Evolutionary conservation across 208 protist species (phyloP), one percentile per base, ranked within the genome.

Genomic region (Trypanosoma boissoni): DNA sequence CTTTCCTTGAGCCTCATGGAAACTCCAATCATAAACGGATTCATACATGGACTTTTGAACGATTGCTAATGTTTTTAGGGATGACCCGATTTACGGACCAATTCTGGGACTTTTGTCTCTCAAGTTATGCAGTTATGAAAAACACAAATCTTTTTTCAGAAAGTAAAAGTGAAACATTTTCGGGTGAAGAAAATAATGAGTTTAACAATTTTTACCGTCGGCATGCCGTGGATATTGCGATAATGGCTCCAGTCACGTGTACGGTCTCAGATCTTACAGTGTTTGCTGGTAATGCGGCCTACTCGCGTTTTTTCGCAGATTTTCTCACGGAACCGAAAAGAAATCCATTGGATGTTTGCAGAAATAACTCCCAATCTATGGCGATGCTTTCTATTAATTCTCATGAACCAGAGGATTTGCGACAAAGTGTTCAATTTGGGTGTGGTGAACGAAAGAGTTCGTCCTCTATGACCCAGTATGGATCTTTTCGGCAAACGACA

Each of bases 21-120:
- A 10, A 56, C 37, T 12, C 50, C 29, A 39, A 36, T 20, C 29
- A 7, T 14, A 23, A 23, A 10, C 18, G 8, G 6, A 50, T 14
- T 6, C 26, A 6, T 31, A 31, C 21, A 6, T 56, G 50, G 50
- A 56, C 23, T 20, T 56, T 28, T 31, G n/a, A 4, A 6, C 14
- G 20, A 4, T 36, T 56, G 7, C 50, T 56, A 4, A 36, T 9
- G 8, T 56, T 56, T 56, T 23, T 56, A 8, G 50, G 50, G 7
- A 6, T 9, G 10, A 6, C 16, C 9, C 50, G 50, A 10, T 56
- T 56, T 36, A 56, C 34, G 29, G 29, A 28, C 6, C 50, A 56
- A 23, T 12, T 56, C 28, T 56, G 50, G 50, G 50, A 56, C 24
- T 56, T 56, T 31, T 10, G 16, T 12, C n/a, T 28, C 37, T 34